Percentiles rank a stretch among this genome's conserved stretches.
Conservation (phyloP, 331 rosid genomes). For the Cydonia oblonga region DNA sequence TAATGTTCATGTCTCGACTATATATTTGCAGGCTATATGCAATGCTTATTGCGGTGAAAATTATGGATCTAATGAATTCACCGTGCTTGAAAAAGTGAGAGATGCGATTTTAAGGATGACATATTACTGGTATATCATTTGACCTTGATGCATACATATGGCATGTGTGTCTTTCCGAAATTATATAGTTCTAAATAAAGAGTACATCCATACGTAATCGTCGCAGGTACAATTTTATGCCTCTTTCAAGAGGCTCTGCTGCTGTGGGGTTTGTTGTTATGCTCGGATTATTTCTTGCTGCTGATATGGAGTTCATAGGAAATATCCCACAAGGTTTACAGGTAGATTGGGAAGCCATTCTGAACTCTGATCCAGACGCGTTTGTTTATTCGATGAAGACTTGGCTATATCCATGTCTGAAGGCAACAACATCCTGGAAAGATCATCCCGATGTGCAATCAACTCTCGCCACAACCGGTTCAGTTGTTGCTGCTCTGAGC, state of each 20-base stretch:
- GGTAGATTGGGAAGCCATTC: conserved; percentile 91
- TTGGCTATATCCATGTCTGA: conserved; percentile 84
- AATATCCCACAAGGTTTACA: conserved; percentile 59
- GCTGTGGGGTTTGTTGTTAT: conserved; percentile 70
- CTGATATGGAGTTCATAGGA: conserved; percentile 83
- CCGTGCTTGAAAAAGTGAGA: conserved; percentile 68
- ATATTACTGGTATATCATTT: conserved; percentile 67
- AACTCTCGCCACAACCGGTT: conserved; percentile 67
- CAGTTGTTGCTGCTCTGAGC: conserved; percentile 79
- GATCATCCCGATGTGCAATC: conserved; percentile 63
- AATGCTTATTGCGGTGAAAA: conserved; percentile 73
- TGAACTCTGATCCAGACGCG: conserved; percentile 52
- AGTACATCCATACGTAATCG: background rate
- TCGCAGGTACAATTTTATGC: conserved; percentile 93
- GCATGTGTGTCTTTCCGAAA: background rate
- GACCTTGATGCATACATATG: conserved; percentile 1
- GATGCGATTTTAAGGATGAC: conserved; percentile 89
- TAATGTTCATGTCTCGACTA: background rate
- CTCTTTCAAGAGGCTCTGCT: conserved; percentile 84
- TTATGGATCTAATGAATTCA: conserved; percentile 66
- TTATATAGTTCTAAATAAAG: conserved; percentile 5
- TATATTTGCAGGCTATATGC: conserved; percentile 56
- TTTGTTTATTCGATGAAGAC: conserved; percentile 63
- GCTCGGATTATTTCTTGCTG: conserved; percentile 86
- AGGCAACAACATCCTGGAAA: conserved; percentile 75